Percentiles rank a stretch among this genome's conserved stretches.
phyloP scores from a whole-genome alignment of 805 yeast species.

The Starmera dryadoides region DNA sequence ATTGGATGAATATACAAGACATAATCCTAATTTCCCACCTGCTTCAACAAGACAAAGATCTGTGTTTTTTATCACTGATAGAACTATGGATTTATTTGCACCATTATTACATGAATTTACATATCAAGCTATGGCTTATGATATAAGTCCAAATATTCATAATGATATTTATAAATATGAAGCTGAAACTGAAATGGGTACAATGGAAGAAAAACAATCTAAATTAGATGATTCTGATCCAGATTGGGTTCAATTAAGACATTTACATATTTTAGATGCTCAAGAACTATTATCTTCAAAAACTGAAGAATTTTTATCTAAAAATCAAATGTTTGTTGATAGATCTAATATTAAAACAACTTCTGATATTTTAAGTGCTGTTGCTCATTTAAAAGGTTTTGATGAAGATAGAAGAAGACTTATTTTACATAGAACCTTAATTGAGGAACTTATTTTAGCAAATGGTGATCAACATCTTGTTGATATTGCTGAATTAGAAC shows the following conservation, averaged over 20 bases:
- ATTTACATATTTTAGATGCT: constrained; percentile 69
- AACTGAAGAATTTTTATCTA: constrained; percentile 57
- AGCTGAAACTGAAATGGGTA: constrained; percentile 48
- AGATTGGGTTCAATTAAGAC: constrained; percentile 67
- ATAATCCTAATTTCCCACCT: constrained; percentile 58
- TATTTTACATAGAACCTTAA: constrained; percentile 50
- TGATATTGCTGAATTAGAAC: constrained; percentile 80
- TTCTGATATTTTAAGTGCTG: constrained; percentile 67
- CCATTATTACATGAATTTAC: constrained; percentile 86
- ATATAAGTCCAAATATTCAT: constrained; percentile 41
- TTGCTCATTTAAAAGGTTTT: constrained; percentile 61
- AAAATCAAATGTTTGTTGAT: constrained; percentile 72
- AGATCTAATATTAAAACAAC: constrained; percentile 56
- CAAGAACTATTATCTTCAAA: constrained; percentile 52
- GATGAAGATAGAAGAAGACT: constrained; percentile 60
- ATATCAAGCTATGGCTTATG: constrained; percentile 90
- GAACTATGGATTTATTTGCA: constrained; percentile 76
- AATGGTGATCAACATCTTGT: constrained; percentile 55
- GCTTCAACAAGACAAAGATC: constrained; percentile 58
- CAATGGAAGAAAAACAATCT: constrained; percentile 34
- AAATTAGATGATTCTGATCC: constrained; percentile 55
- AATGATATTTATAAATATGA: constrained; percentile 43
- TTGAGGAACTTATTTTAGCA: constrained; percentile 56
- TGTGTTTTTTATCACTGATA: constrained; percentile 68
- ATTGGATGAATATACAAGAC: constrained; percentile 70